A percentile compares a stretch with the other conserved stretches of the same genome.
phyloP scores from a whole-genome alignment of 192 early-diverging fungal genomes.

The Coemansia sp. region DNA sequence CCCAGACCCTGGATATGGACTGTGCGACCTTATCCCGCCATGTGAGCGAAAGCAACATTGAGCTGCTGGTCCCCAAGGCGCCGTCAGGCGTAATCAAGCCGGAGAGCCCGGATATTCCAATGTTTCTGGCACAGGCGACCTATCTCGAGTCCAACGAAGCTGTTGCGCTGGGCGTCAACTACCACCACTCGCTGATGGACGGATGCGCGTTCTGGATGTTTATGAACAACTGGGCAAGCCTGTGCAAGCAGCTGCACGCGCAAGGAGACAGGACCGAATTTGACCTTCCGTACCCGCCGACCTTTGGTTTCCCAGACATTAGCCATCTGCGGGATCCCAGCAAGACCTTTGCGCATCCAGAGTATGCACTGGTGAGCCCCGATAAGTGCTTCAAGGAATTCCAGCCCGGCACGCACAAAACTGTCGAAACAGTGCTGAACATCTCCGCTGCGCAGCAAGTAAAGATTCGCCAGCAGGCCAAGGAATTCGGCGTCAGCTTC shows the following conservation, averaged over 20 bases:
- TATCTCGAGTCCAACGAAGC: conserved; percentile 21
- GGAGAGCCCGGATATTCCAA: conserved; percentile 24
- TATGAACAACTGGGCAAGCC: conserved; percentile 41
- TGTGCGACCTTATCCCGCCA: conserved; percentile 4
- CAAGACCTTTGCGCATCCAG: conserved; percentile 22
- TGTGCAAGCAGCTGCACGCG: conserved; percentile 15
- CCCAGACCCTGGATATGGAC: conserved; percentile 25
- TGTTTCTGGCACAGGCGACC: conserved; percentile 38
- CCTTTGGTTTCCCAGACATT: conserved; percentile 31
- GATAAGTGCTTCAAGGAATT: conserved; percentile 19
- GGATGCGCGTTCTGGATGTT: conserved; percentile 45
- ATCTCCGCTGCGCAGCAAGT: conserved; percentile 29
- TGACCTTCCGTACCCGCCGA: conserved; percentile 28
- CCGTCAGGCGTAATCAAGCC: conserved; percentile 10
- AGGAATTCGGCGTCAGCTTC: conserved; percentile 20
- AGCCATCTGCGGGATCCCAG: conserved; percentile 9
- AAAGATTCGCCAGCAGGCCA: conserved; percentile 25
- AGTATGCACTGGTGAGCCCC: conserved; percentile 28
- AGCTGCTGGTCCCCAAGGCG: conserved; percentile 21
- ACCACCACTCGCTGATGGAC: conserved; percentile 50
- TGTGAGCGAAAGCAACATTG: conserved; percentile 26
- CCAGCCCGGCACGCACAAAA: conserved; percentile 9
- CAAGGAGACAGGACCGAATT: not conserved
- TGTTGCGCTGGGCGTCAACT: conserved; percentile 29
- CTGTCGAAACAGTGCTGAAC: conserved; percentile 15